These are phyloP conservation scores for Aureoboletus auriporus DNA, from an alignment of 768 basidiomycete species.

Conservation along the genomic window DNA sequence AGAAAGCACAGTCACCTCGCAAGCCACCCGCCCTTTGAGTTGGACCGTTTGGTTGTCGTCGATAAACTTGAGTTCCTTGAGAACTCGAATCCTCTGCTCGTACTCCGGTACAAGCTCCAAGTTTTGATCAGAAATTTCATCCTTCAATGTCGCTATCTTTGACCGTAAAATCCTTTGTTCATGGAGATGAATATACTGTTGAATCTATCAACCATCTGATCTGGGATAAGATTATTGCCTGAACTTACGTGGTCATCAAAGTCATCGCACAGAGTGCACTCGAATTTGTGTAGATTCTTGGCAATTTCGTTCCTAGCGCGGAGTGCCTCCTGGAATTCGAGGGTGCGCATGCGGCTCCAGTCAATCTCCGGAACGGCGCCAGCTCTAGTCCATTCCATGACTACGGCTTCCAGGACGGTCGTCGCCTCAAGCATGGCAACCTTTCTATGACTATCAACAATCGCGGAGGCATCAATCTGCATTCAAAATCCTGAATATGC, in stretches of 20 bases:
- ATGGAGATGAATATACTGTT: conserved; percentile 75
- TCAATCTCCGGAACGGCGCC: conserved; percentile 67
- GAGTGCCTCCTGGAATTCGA: conserved; percentile 89
- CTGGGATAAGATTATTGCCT: not conserved
- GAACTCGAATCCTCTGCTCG: conserved; percentile 86
- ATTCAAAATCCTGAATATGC: not conserved
- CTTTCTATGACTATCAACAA: conserved; percentile 64
- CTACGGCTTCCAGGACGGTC: conserved; percentile 43
- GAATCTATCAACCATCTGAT: conserved; percentile 7
- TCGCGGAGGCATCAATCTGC: conserved; percentile 67
- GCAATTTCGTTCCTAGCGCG: conserved; percentile 51
- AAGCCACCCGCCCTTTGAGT: conserved; percentile 95
- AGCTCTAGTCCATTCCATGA: conserved; percentile 53
- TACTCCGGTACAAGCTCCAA: conserved; percentile 96
- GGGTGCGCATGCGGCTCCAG: conserved; percentile 75
- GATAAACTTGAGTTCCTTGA: conserved; percentile 90
- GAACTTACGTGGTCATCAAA: conserved; percentile 74
- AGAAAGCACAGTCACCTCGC: conserved; percentile 60
- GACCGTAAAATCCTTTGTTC: conserved; percentile 67
- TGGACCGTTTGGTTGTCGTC: conserved; percentile 94
- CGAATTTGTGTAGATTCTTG: conserved; percentile 37
- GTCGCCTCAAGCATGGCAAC: conserved; percentile 57
- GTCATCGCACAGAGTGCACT: conserved; percentile 58
- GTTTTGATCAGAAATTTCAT: conserved; percentile 93
- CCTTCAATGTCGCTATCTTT: conserved; percentile 73